phyloP scores from a whole-genome alignment of 306 rosid genomes.

The Pterocarpus santalinus region DNA sequence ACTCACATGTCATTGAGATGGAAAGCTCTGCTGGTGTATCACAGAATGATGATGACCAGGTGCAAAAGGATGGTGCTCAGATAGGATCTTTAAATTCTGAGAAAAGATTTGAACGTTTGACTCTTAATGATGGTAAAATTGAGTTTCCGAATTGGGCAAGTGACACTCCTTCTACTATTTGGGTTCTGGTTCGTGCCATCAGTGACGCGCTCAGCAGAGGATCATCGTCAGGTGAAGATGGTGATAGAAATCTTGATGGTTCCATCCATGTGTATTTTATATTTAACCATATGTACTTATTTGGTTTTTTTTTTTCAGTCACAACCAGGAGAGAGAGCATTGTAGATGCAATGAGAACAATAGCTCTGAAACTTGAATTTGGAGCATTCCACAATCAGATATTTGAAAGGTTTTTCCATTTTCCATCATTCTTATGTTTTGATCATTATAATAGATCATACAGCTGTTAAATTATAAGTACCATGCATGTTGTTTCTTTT shows the following conservation, averaged over 20 bases:
- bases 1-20: conserved; percentile 80
- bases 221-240: conserved; percentile 87
- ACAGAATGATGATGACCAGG: conserved; percentile 52
- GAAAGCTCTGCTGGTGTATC: conserved; percentile 63
- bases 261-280: conserved; percentile 17
- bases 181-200: conserved; percentile 84
- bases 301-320: conserved; percentile 64
- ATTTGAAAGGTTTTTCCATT: conserved; percentile 76
- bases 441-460: conserved; percentile 21
- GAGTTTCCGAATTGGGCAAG: conserved; percentile 99
- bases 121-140: conserved; percentile 71
- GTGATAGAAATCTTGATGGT: conserved; percentile 45
- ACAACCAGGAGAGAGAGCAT: conserved; percentile 79
- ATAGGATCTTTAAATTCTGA: conserved; percentile 52
- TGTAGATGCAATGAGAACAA: conserved; percentile 98
- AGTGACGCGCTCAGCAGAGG: conserved; percentile 82
- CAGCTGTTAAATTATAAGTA: conserved; percentile 25
- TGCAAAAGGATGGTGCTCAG: conserved; percentile 53
- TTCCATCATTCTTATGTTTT: conserved; percentile 46
- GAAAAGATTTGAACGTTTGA: conserved; percentile 67
- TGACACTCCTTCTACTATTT: conserved; percentile 76
- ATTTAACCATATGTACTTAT: conserved; percentile 32
- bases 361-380: conserved; percentile 95
- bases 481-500: conserved; percentile 31
- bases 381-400: conserved; percentile 90